A percentile compares a stretch with the other conserved stretches of the same genome.
These are phyloP conservation scores for Dipteronia sinensis DNA, from an alignment of 345 rosid genomes.

Conservation along the genomic window DNA sequence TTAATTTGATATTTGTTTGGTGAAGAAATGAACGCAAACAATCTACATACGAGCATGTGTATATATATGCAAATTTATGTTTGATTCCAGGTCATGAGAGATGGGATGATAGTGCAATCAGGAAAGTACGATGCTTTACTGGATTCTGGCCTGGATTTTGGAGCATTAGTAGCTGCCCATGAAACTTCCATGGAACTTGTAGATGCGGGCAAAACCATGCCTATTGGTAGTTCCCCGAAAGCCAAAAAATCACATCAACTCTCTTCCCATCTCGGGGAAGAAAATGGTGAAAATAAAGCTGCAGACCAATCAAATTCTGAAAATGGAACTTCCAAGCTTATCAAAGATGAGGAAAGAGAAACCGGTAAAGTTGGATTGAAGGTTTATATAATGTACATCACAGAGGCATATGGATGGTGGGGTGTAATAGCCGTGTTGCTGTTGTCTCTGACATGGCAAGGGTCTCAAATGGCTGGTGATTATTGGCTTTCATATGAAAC, in stretches of 20 bases:
- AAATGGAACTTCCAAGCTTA: conserved; percentile 68
- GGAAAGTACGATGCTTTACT: conserved; percentile 73
- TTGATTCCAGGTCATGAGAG: conserved; percentile 78
- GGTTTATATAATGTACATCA: conserved; percentile 76
- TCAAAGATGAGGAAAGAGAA: conserved; percentile 87
- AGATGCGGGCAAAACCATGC: conserved; percentile 43
- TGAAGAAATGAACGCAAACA: not conserved
- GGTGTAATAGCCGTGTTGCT: conserved; percentile 57
- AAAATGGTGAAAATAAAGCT: conserved; percentile 51
- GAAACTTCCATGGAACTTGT: conserved; percentile 87
- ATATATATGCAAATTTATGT: not conserved
- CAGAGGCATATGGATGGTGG: conserved; percentile 96
- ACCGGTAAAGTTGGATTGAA: conserved; percentile 70
- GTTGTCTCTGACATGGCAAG: conserved; percentile 77
- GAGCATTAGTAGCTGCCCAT: conserved; percentile 81
- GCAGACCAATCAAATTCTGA: conserved; percentile 40
- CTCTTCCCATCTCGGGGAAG: conserved; percentile 40
- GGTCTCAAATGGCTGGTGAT: conserved; percentile 78
- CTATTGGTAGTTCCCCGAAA: conserved; percentile 40
- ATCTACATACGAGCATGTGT: not conserved
- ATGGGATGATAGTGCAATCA: conserved; percentile 81
- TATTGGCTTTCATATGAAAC: conserved; percentile 97
- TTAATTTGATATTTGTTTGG: not conserved
- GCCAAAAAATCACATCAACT: conserved; percentile 36
- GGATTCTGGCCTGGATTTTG: conserved; percentile 66